These are phyloP conservation scores for Serendipita sp. DNA, from an alignment of 768 basidiomycete genomes.

Conservation along the genomic window DNA sequence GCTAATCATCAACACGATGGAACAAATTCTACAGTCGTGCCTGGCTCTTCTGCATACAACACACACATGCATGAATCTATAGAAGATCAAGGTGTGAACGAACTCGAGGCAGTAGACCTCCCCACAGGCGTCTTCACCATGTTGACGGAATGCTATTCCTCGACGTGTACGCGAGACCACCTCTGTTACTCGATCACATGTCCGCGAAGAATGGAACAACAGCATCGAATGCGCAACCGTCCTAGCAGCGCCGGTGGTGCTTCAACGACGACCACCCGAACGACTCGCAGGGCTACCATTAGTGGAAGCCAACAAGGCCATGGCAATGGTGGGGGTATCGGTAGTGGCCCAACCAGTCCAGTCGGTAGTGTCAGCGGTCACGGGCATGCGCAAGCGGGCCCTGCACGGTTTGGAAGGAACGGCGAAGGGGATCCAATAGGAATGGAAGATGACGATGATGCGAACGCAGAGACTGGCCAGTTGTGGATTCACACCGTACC, in stretches of 20 bases:
- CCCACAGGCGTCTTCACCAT: constrained; percentile 93
- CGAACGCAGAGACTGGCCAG: constrained; percentile 23
- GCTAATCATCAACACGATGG: neutral
- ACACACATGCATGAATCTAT: neutral
- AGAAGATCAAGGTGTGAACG: constrained; percentile 23
- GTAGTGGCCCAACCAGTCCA: neutral
- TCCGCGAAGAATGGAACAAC: constrained; percentile 77
- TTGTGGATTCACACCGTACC: constrained; percentile 96
- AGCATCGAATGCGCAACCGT: constrained; percentile 64
- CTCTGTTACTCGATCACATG: constrained; percentile 98
- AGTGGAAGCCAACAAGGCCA: neutral
- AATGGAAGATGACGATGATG: constrained; percentile 6
- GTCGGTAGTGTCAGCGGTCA: neutral
- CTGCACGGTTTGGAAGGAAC: neutral
- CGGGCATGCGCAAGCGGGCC: neutral
- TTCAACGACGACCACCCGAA: neutral
- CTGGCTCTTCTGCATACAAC: neutral
- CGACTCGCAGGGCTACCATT: neutral
- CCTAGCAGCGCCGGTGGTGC: neutral
- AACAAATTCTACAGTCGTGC: neutral
- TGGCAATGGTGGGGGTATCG: neutral
- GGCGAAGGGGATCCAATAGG: neutral
- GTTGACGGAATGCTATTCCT: constrained; percentile 93
- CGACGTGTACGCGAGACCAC: constrained; percentile 84
- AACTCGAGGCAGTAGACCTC: constrained; percentile 36